Base-by-base conservation (phyloP, 169 alveolate genomes). In the Plasmodium knowlesi region DNA sequence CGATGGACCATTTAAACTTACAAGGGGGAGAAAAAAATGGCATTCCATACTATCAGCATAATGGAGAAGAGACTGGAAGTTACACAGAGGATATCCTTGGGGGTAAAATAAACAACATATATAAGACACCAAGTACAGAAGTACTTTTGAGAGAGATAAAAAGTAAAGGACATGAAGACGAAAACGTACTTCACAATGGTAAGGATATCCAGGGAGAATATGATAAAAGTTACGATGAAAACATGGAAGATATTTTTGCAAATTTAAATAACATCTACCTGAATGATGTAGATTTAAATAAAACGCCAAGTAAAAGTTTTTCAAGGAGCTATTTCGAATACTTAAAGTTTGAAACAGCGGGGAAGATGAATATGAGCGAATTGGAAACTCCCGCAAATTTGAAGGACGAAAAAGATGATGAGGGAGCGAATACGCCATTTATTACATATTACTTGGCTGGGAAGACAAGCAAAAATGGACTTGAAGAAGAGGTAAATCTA, bases 301-400 rank as follows among this genome's bases (percentile, higher is more conserved):
- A 81, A 70, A 91, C 95, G 6, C 95, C 95, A n/a, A 78, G 85
- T 10, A 91, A 91, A 41, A 91, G 84, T 30, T 89, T 79, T 10
- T 91, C 95, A 30, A 91, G 39, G 54, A 72, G 86, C 25, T 91
- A 91, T 57, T 67, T 72, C 14, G 95, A 91, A 39, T 91, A 91
- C 54, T 2, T 91, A 53, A 91, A 91, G 50, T 91, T 61, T 53
- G 95, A 91, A 82, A 91, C 95, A 91, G 95, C 95, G 10, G 95
- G 95, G n/a, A 91, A 91, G 37, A 91, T 91, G 95, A 80, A 91
- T 82, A 81, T 91, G 84, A 91, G 95, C 14, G 95, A 91, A 39
- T 71, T 91, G 54, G 95, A 91, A 73, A 91, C 95, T 0, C 95
- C 95, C n/a, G 22, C 61, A 41, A 81, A 91, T 81, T 70, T 91